Percentiles rank a stretch among this genome's conserved stretches.
These are phyloP conservation scores for Leishmania major DNA, from an alignment of 208 protist genomes.

Conservation along the genomic window DNA sequence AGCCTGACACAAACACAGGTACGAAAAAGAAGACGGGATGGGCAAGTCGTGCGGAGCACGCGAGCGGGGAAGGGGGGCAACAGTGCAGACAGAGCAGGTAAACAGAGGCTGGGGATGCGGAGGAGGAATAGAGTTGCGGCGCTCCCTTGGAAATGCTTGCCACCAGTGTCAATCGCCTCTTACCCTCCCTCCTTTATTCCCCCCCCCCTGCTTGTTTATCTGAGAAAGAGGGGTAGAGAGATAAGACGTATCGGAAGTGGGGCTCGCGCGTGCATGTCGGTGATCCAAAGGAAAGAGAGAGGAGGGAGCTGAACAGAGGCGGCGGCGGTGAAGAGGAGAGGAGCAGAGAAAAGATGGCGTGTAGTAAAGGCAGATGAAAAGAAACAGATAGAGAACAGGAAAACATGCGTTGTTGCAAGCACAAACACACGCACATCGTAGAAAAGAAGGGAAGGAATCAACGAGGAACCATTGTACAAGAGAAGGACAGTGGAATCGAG, in stretches of 20 bases:
- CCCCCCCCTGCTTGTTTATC: neutral
- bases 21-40: neutral
- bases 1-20: neutral
- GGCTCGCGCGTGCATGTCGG: neutral
- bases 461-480: neutral
- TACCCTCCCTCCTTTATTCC: neutral
- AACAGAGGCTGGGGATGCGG: neutral
- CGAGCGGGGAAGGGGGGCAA: neutral
- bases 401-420: neutral
- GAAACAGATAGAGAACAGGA: neutral
- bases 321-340: neutral
- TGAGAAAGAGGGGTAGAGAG: neutral
- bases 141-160: neutral
- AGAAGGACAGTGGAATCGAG: neutral
- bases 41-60: neutral
- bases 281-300: neutral
- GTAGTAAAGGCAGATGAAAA: neutral
- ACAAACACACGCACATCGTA: constrained; percentile 1
- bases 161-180: neutral
- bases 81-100: neutral
- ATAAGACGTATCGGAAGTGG: neutral
- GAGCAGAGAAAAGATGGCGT: neutral
- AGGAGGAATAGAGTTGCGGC: neutral
- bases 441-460: neutral
- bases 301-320: no score